Conservation (phyloP, 1,284 basidiomycete species). For the Ustilago crameri region DNA sequence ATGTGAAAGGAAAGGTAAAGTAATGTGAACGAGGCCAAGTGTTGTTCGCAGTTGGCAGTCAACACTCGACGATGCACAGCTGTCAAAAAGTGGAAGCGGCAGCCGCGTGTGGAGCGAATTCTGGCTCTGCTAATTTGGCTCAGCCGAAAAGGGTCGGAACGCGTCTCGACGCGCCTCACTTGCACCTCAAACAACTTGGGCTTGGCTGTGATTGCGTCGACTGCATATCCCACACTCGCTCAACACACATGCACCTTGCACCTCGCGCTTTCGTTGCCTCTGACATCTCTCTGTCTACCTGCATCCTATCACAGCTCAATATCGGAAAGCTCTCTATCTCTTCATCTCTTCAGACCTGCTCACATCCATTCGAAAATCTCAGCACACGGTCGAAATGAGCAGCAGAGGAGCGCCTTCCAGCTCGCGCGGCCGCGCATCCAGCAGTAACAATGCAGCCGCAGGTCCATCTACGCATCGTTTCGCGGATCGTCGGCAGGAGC, state of each 20-base stretch:
- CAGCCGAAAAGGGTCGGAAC: too few species aligned
- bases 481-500: slow-evolving; percentile 45
- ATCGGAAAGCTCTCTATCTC: too few species aligned
- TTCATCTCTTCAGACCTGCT: too few species aligned
- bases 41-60: slow-evolving; percentile 2
- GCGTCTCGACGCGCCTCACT: slow-evolving; percentile 18
- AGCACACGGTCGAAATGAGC: slow-evolving; percentile 17
- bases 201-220: too few species aligned
- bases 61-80: too few species aligned
- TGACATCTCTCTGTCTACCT: too few species aligned
- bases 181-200: not conserved
- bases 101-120: not conserved
- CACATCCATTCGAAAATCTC: not conserved
- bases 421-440: slow-evolving; percentile 15
- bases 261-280: too few species aligned
- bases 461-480: slow-evolving; percentile 38
- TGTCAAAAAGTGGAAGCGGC: slow-evolving; percentile 3
- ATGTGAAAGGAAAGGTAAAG: not conserved
- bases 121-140: too few species aligned
- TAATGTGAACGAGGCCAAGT: not conserved
- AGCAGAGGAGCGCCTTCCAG: slow-evolving; percentile 6
- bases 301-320: too few species aligned
- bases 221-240: too few species aligned
- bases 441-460: slow-evolving; percentile 24
- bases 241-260: not conserved